These are phyloP conservation scores for Amoebophrya sp. DNA, from an alignment of 169 alveolate genomes.

Conservation along the genomic window DNA sequence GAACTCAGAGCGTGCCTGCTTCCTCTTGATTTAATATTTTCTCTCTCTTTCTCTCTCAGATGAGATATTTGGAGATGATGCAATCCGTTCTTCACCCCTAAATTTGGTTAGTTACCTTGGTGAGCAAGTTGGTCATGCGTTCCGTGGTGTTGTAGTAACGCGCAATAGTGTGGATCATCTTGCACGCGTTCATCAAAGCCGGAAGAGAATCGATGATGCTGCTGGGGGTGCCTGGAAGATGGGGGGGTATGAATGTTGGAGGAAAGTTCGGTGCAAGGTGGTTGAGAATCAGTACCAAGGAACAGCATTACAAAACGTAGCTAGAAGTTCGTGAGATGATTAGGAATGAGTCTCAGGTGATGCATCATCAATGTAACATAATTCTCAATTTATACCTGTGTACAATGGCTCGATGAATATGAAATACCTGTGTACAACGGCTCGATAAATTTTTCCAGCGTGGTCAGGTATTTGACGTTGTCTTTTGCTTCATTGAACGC, in stretches of 20 bases:
- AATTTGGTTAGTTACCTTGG: conserved; percentile 87
- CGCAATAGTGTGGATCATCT: conserved; percentile 89
- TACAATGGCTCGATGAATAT: too few relatives aligned
- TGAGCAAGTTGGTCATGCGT: conserved; percentile 84
- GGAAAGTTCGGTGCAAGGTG: too few relatives aligned
- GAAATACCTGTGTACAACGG: conserved; percentile 87
- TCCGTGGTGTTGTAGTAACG: conserved; percentile 89
- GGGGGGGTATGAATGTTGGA: too few relatives aligned
- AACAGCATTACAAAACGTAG: too few relatives aligned
- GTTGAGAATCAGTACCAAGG: too few relatives aligned
- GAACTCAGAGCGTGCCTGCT: not conserved
- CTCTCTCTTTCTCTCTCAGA: too few relatives aligned
- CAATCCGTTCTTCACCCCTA: conserved; percentile 76
- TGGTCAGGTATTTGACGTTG: conserved; percentile 86
- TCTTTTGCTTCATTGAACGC: conserved; percentile 90
- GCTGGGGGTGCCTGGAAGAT: too few relatives aligned
- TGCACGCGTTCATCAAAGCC: conserved; percentile 85
- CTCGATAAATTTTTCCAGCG: conserved; percentile 84
- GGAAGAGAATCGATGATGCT: conserved; percentile 83
- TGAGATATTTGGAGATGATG: conserved; percentile 70
- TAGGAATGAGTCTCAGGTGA: too few relatives aligned
- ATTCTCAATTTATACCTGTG: too few relatives aligned
- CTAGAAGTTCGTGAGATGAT: too few relatives aligned
- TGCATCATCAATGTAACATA: too few relatives aligned
- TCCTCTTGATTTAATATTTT: too few relatives aligned